Base-by-base conservation (phyloP, 2,329 filamentous ascomycete genomes). In the Fusarium subtropicale region DNA sequence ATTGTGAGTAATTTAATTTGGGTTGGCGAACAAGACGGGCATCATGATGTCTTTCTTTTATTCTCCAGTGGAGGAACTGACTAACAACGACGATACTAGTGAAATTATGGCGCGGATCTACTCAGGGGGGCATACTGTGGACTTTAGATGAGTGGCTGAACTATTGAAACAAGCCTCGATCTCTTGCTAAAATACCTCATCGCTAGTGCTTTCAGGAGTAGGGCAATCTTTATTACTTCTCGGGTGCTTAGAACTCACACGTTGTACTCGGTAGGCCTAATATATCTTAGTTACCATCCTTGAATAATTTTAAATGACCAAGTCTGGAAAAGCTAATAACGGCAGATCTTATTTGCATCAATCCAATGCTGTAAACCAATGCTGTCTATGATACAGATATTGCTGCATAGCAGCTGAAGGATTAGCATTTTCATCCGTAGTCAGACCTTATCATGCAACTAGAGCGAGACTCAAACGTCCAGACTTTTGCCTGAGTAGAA, bases 301-400 rank as follows among this genome's bases (percentile, higher is more conserved):
- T 16, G 8, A 36, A 18, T n/a, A 36, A 36, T 36, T n/a, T 36
- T n/a, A 36, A n/a, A 11, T 2, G 16, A 0, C 16, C 9, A 8
- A 11, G 16, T 36, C 18, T 10, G 18, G 16, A 18, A 36, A 36
- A 9, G 34, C 34, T 36, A 18, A 11, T 36, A 8, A 18, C 34
- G 9, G 8, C 7, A n/a, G 8, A 16, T 36, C 33, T 10, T 7
- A 0, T 2, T 34, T 5, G 3, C 0, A 30, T 30, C 10, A 0
- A 30, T 30, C 11, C 11, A 10, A 30, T 5, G 28, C 11, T 30
- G 4, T 1, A 30, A 30, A 1, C 28, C 1, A 30, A 30, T 30
- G 12, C 3, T 30, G 0, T 30, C 12, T 30, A 10, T 30, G 28
- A 10, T 0, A 30, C 28, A 11, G 5, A 12, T 30, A 30, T 12